These are phyloP conservation scores for Apiotrichum gamsii DNA, from an alignment of 1,284 basidiomycete genomes.

Conservation along the genomic window DNA sequence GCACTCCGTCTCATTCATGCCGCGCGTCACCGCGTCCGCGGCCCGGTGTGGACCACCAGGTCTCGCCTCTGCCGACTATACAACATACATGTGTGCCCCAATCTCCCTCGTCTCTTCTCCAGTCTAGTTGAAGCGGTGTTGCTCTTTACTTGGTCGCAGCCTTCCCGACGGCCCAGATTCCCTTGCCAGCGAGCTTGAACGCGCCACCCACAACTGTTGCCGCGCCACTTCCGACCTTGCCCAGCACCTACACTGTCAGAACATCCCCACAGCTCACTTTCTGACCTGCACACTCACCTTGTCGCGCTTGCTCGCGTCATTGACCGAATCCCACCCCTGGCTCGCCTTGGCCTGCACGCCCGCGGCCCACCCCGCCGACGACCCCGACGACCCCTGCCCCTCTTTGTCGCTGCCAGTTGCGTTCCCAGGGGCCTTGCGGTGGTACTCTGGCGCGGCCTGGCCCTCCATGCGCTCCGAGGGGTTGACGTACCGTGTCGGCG, in stretches of 20 bases:
- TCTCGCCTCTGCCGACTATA: too few species aligned
- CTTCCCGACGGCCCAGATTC: conserved; percentile 22
- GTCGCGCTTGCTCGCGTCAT: conserved; percentile 6
- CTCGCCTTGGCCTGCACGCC: neutral
- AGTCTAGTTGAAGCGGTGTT: too few species aligned
- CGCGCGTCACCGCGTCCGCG: too few species aligned
- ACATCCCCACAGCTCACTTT: neutral
- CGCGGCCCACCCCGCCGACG: neutral
- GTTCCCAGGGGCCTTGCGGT: too few species aligned
- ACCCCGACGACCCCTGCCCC: neutral
- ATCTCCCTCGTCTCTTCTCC: too few species aligned
- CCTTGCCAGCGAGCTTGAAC: conserved; percentile 19
- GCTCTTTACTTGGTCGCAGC: conserved; percentile 6
- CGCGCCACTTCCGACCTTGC: conserved; percentile 11
- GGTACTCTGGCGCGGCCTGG: too few species aligned
- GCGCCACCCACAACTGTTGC: conserved; percentile 18
- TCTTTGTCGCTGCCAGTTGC: too few species aligned
- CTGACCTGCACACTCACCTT: conserved; percentile 2
- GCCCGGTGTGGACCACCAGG: too few species aligned
- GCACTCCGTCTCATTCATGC: too few species aligned
- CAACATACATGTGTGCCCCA: too few species aligned
- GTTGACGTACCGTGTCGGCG: too few species aligned
- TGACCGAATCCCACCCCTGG: conserved; percentile 3
- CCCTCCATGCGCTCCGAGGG: conserved; percentile 10
- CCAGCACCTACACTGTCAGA: conserved; percentile 9